Evolutionary conservation across 257 asterid genomes (phyloP).

Genomic region (Marsdenia floribunda): DNA sequence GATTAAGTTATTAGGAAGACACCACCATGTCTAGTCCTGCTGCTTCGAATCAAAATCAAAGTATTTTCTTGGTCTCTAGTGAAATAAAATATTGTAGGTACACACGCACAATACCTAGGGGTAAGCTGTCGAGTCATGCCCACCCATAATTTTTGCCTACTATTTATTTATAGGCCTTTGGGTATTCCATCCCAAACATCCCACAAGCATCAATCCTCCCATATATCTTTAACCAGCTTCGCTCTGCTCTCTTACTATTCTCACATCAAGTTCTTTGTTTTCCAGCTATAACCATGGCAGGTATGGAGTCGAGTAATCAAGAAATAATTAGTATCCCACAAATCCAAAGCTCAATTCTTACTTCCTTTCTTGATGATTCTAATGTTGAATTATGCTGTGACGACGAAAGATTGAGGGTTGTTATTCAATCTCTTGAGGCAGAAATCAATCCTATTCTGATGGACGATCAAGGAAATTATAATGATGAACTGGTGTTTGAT

Average conservation of each 20-base stretch:
- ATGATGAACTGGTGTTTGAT: background rate
- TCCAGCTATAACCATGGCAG: background rate
- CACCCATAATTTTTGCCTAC: background rate
- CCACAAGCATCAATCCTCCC: background rate
- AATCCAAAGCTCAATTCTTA: slow-evolving; percentile 10
- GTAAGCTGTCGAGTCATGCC: background rate
- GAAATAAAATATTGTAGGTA: background rate
- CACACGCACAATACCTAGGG: background rate
- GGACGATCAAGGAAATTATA: slow-evolving; percentile 6
- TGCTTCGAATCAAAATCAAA: background rate
- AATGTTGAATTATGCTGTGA: slow-evolving; percentile 6
- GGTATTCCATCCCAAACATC: background rate
- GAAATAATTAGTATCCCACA: background rate
- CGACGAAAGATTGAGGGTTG: slow-evolving; percentile 17
- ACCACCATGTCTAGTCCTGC: background rate
- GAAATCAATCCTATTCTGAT: slow-evolving; percentile 11
- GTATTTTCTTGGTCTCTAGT: background rate
- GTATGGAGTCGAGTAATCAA: background rate
- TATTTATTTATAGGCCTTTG: slow-evolving; percentile 5
- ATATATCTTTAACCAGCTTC: background rate
- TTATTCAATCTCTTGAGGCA: slow-evolving; percentile 24
- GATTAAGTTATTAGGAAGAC: background rate
- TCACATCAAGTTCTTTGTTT: background rate
- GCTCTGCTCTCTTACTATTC: background rate
- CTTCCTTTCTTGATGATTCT: slow-evolving; percentile 22